Percentiles rank a stretch among this genome's conserved stretches.
These are phyloP conservation scores for Trifolium dubium DNA, from an alignment of 306 rosid genomes.

Conservation along the genomic window DNA sequence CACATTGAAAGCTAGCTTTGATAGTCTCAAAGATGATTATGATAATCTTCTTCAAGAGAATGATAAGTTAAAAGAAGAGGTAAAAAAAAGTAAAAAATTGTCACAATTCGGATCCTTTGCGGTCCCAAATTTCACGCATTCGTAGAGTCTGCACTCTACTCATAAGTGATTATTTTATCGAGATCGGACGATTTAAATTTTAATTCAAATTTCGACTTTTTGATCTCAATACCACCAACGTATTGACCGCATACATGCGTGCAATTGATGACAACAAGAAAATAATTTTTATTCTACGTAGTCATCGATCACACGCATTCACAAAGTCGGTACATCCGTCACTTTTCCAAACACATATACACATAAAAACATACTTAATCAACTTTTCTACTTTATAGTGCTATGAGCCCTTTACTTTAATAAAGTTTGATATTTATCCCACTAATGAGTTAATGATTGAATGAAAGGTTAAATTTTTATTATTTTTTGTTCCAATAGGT, in stretches of 20 bases:
- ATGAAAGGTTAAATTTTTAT: slow-evolving; percentile 22
- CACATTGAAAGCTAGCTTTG: slow-evolving; percentile 63
- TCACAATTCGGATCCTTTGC: neutral
- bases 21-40: slow-evolving; percentile 63
- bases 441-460: slow-evolving; percentile 40
- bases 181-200: neutral
- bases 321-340: neutral
- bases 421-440: slow-evolving; percentile 44
- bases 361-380: neutral
- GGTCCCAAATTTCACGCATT: neutral
- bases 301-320: too few species aligned
- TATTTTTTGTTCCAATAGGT: slow-evolving; percentile 47
- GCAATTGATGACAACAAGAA: too few species aligned
- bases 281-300: too few species aligned
- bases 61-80: slow-evolving; percentile 66
- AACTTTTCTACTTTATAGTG: slow-evolving; percentile 41
- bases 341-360: neutral
- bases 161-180: neutral
- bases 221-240: neutral
- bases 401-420: slow-evolving; percentile 28
- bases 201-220: too few species aligned
- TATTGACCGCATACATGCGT: neutral
- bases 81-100: slow-evolving; percentile 10
- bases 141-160: neutral
- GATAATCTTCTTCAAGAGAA: slow-evolving; percentile 66